phyloP scores from a whole-genome alignment of 1,139 yeast species.

The Diutina catenulata region DNA sequence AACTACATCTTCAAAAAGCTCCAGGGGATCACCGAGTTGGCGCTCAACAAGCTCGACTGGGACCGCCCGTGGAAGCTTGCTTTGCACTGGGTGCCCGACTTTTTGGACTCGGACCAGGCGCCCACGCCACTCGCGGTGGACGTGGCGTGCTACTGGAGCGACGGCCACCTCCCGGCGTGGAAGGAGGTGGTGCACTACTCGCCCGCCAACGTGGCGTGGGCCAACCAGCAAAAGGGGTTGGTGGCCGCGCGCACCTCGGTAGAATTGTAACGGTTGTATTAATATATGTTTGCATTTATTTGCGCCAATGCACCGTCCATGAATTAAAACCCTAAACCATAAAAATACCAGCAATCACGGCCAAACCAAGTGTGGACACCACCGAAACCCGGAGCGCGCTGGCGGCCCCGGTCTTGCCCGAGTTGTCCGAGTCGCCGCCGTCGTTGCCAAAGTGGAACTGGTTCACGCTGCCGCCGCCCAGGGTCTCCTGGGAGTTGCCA shows the following conservation, averaged over 20 bases:
- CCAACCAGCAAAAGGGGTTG: constrained; percentile 57
- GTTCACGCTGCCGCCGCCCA: no score
- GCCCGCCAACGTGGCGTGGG: constrained; percentile 52
- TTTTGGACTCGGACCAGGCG: constrained; percentile 32
- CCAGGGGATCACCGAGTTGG: constrained; percentile 51
- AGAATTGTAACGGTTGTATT: constrained; percentile 18
- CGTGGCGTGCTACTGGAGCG: constrained; percentile 61
- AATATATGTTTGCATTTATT: not conserved
- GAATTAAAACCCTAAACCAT: no score
- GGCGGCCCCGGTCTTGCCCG: no score
- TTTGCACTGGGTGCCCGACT: constrained; percentile 68
- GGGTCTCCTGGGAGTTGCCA: no score
- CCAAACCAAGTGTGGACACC: no score
- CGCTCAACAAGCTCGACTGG: constrained; percentile 58
- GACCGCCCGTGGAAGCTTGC: constrained; percentile 46
- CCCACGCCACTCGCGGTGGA: constrained; percentile 36
- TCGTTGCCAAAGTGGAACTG: no score
- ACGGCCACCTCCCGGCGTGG: constrained; percentile 49
- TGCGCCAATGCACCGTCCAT: no score
- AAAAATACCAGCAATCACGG: no score
- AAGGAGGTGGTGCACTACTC: constrained; percentile 55
- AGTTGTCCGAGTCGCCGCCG: no score
- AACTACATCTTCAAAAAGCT: constrained; percentile 40
- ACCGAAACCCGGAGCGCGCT: no score
- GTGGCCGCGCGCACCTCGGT: constrained; percentile 39